Base-by-base conservation (phyloP, 2,329 filamentous ascomycete genomes). In the Alternaria conjuncta region DNA sequence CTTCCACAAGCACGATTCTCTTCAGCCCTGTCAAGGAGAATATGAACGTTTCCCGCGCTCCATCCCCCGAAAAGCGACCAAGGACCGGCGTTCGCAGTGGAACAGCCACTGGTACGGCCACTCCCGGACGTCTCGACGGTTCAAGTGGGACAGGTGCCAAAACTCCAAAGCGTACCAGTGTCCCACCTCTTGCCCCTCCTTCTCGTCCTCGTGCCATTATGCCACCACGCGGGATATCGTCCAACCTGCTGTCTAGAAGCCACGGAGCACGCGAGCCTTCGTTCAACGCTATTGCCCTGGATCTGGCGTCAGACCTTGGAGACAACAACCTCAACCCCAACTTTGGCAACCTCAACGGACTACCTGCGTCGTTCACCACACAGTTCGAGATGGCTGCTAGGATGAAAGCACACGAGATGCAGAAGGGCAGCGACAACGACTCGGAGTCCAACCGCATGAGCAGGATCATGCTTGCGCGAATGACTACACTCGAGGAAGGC, bases 401-500 rank as follows among this genome's bases (percentile, higher is more conserved):
- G 4, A 65, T 71, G n/a, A 67, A 72, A 44, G 63, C 67, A n/a
- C 67, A 69, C 20, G 65, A 71, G 49, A 68, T 71, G 36, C 66
- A 65, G 18, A 71, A 72, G 41, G 61, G 58, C 10, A 73, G 66
- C 18, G 74, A 76, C 28, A 71, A 68, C 12, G 72, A 77, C 18
- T 76, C 76, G 2, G 78, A 80, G n/a, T 73, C 69, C 12, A 78
- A 75, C 12, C 72, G 77, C 41, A 79, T 91, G 75, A 87, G 90
- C 70, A 88, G 93, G 60, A 86, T 97, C 49, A 91, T 97, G 80
- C 84, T 97, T 49, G 93, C 93, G 9, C 86, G 93, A 32, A 97
- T 97, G 93, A 96, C 96, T 78, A 95, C 91, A 8, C 85, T 98
- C 3, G 94, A 98, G 78, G 93, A 97, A 80, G 91, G 94, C 13